A percentile compares a stretch with the other conserved stretches of the same genome.
Conservation (phyloP, 495 filamentous ascomycete genomes). For the Sphaerosporella brunnea region DNA sequence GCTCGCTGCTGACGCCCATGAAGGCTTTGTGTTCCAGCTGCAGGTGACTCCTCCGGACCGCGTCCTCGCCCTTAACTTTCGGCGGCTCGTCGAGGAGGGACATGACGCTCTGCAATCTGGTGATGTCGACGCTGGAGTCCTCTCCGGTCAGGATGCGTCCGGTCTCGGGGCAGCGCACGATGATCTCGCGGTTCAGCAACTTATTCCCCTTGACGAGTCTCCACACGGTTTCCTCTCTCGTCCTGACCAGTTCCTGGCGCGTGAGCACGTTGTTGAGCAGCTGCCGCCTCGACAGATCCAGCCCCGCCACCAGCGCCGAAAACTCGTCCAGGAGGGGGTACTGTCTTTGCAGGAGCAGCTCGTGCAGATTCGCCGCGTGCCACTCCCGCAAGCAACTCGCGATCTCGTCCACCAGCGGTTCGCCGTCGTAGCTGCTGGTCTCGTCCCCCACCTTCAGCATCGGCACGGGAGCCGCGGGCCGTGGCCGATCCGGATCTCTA, state of each 20-base stretch:
- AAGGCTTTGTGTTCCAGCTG: conserved; percentile 69
- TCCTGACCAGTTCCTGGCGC: conserved; percentile 49
- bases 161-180: conserved; percentile 72
- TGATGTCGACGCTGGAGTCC: conserved; percentile 82
- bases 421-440: conserved; percentile 67
- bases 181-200: conserved; percentile 73
- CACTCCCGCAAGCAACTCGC: conserved; percentile 90
- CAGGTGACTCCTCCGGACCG: conserved; percentile 58
- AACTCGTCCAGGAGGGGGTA: conserved; percentile 70
- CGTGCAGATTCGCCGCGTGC: conserved; percentile 93
- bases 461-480: conserved; percentile 80
- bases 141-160: conserved; percentile 77
- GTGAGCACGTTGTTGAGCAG: conserved; percentile 88
- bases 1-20: conserved; percentile 48
- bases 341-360: conserved; percentile 64
- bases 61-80: conserved; percentile 42
- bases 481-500: conserved; percentile 16
- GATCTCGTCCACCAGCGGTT: conserved; percentile 93
- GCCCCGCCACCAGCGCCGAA: conserved; percentile 53
- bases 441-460: conserved; percentile 97
- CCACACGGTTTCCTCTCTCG: conserved; percentile 83
- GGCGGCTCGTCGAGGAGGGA: conserved; percentile 73
- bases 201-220: conserved; percentile 87
- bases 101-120: conserved; percentile 86
- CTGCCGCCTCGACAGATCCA: conserved; percentile 72